These are phyloP conservation scores for Daedaleopsis sinensis DNA, from an alignment of 768 basidiomycete genomes.

Conservation along the genomic window DNA sequence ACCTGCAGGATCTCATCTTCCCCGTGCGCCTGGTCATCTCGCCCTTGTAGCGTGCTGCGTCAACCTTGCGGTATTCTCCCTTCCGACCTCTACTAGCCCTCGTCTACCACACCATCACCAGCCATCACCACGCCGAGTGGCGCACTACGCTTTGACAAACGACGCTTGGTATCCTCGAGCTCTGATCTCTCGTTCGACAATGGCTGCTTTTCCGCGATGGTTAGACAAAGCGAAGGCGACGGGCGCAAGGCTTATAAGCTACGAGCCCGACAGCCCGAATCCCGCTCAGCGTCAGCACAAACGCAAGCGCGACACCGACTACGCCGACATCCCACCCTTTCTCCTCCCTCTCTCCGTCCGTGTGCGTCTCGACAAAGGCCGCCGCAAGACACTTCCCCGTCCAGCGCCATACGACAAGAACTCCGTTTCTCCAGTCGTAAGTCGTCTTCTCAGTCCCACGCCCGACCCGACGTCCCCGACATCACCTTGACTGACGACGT, in stretches of 20 bases:
- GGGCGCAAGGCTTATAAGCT: slow-evolving; percentile 1
- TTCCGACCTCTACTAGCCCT: neutral
- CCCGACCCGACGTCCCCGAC: neutral
- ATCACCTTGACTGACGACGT: neutral
- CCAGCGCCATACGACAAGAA: slow-evolving; percentile 1
- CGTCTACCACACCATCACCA: neutral
- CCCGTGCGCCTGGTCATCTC: neutral
- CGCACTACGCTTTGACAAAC: neutral
- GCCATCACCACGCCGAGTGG: neutral
- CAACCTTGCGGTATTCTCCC: neutral
- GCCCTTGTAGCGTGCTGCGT: neutral
- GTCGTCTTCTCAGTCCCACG: neutral
- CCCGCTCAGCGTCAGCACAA: slow-evolving; percentile 1
- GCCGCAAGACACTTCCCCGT: neutral
- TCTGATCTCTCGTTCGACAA: neutral
- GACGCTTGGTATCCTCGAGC: neutral
- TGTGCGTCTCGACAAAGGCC: slow-evolving; percentile 4
- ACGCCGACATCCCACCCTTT: slow-evolving; percentile 16
- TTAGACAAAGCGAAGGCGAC: slow-evolving; percentile 4
- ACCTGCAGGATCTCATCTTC: slow-evolving; percentile 3
- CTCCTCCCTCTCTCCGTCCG: slow-evolving; percentile 17
- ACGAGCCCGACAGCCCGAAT: neutral
- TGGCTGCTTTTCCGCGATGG: slow-evolving; percentile 1
- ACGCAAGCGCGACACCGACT: slow-evolving; percentile 5
- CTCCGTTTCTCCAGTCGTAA: neutral